phyloP scores from a whole-genome alignment of 306 rosid species.

The Lupinus albus region DNA sequence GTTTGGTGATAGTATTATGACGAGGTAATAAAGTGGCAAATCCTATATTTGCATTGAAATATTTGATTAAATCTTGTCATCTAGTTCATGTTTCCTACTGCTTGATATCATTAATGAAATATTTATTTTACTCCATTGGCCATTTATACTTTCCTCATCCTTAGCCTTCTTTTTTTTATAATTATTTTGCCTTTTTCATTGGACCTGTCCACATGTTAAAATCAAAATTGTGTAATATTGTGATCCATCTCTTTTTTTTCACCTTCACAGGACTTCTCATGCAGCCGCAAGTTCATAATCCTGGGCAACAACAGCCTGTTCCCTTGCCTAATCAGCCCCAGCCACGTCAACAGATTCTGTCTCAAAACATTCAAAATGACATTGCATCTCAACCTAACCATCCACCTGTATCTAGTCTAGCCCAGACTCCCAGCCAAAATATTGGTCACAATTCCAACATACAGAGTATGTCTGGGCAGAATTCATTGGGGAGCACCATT shows the following conservation, averaged over 20 bases:
- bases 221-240: constrained; percentile 25
- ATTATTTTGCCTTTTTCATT: constrained; percentile 7
- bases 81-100: constrained; percentile 9
- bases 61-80: background rate
- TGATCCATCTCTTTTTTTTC: constrained; percentile 11
- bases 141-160: constrained; percentile 11
- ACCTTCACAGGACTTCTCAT: constrained; percentile 54
- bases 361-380: constrained; percentile 70
- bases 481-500: constrained; percentile 61
- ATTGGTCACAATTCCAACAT: constrained; percentile 64
- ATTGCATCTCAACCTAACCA: constrained; percentile 48
- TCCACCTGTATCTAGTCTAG: constrained; percentile 62
- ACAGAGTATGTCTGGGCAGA: constrained; percentile 68
- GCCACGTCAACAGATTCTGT: constrained; percentile 58
- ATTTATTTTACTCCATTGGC: background rate
- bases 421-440: constrained; percentile 62
- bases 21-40: background rate
- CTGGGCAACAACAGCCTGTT: constrained; percentile 67
- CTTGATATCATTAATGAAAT: constrained; percentile 5
- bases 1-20: background rate
- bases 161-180: background rate
- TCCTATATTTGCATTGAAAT: background rate
- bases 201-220: constrained; percentile 14
- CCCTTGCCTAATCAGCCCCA: constrained; percentile 64
- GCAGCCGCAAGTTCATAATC: constrained; percentile 63